These are phyloP conservation scores for Tilletia indica DNA, from an alignment of 1,284 basidiomycete species.

Conservation along the genomic window DNA sequence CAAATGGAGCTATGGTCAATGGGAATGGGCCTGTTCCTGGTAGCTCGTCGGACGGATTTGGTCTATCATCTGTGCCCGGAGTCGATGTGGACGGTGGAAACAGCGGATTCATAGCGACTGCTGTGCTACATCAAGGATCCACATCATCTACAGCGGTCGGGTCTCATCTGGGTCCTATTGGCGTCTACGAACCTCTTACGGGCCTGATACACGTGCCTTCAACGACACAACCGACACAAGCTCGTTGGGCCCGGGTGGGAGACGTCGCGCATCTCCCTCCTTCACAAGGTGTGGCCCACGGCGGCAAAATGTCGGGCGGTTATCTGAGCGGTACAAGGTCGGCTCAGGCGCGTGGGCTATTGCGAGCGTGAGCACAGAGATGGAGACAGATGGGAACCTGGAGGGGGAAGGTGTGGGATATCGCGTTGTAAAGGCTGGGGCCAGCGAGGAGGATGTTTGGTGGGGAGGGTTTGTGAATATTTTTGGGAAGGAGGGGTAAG, in stretches of 20 bases:
- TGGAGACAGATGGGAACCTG: neutral
- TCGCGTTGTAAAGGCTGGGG: neutral
- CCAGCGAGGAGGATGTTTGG: slow-evolving; percentile 11
- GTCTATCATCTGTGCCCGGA: neutral
- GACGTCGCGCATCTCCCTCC: neutral
- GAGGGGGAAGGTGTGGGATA: neutral
- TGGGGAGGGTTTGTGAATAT: too few relatives aligned
- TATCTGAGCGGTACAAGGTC: slow-evolving; percentile 4
- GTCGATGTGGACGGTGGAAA: neutral
- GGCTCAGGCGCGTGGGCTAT: slow-evolving; percentile 1
- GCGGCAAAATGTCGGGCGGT: neutral
- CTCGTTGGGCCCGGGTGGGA: slow-evolving; percentile 15
- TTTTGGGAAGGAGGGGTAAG: too few relatives aligned
- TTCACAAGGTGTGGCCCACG: neutral
- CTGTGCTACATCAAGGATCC: neutral
- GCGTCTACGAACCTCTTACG: slow-evolving; percentile 52
- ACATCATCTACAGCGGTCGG: too few relatives aligned
- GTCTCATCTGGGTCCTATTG: slow-evolving; percentile 42
- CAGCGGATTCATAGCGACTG: neutral
- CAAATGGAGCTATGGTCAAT: too few relatives aligned
- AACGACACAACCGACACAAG: slow-evolving; percentile 41
- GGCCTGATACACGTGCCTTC: slow-evolving; percentile 40
- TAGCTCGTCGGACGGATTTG: too few relatives aligned
- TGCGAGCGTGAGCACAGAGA: slow-evolving; percentile 12
- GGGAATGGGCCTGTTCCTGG: too few relatives aligned